These are phyloP conservation scores for Mortierella antarctica DNA, from an alignment of 192 early-diverging fungal genomes.

Conservation along the genomic window DNA sequence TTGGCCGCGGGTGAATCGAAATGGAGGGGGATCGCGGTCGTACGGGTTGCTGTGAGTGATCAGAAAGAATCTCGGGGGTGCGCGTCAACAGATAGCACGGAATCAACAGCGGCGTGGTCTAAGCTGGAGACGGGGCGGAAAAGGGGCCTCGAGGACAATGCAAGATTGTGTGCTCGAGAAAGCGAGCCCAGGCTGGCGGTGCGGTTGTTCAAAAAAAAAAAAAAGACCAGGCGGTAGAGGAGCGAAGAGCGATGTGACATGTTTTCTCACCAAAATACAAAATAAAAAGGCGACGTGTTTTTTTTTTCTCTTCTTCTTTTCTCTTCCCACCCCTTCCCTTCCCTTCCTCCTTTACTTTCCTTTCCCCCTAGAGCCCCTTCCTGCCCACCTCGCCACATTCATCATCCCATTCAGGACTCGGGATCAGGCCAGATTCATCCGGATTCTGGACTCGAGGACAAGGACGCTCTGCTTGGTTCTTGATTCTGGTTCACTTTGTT, in stretches of 20 bases:
- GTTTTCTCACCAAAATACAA: neutral
- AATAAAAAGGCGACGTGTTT: neutral
- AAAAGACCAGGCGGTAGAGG: neutral
- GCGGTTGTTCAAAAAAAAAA: neutral
- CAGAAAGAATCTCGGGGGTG: no score
- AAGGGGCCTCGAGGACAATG: no score
- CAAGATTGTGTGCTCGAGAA: no score
- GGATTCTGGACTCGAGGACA: neutral
- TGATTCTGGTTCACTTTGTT: neutral
- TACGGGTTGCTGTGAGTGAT: no score
- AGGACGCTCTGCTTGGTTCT: neutral
- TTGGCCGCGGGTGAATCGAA: no score
- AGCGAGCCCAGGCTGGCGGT: neutral
- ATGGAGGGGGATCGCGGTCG: no score
- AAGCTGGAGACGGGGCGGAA: no score
- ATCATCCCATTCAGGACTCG: neutral
- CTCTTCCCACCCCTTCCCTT: neutral
- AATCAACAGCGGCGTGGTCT: no score
- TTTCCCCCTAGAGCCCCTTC: neutral
- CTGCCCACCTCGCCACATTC: neutral
- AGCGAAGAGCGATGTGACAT: neutral
- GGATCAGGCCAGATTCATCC: neutral
- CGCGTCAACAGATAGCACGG: no score
- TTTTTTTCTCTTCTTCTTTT: constrained; percentile 5
- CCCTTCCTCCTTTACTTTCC: neutral